phyloP scores from a whole-genome alignment of 2,329 filamentous ascomycete genomes.

The Hymenoscyphus repandus region DNA sequence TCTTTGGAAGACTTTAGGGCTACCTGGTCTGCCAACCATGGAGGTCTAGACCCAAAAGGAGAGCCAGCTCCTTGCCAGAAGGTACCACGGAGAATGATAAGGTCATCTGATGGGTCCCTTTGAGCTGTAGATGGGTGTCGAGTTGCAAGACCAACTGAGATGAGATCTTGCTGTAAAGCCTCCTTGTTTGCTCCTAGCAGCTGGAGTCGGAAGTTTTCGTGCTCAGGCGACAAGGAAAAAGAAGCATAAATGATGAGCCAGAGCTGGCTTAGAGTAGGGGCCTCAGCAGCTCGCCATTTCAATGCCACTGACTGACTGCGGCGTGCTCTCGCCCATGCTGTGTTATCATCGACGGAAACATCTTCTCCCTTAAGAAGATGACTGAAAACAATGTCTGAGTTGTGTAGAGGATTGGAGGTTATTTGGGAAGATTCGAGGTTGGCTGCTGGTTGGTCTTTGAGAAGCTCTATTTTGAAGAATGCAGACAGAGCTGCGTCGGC shows the following conservation, averaged over 20 bases:
- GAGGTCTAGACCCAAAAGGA: conserved; percentile 58
- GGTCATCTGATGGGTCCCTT: conserved; percentile 22
- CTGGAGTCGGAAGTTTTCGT: conserved; percentile 33
- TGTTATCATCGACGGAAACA: conserved; percentile 30
- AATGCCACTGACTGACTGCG: conserved; percentile 31
- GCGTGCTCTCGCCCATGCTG: conserved; percentile 31
- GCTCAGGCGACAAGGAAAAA: conserved; percentile 28
- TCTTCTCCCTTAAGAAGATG: conserved; percentile 14
- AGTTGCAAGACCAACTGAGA: conserved; percentile 24
- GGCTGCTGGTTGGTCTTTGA: not conserved
- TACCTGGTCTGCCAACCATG: conserved; percentile 40
- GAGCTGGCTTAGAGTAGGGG: conserved; percentile 33
- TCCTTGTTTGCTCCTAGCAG: conserved; percentile 29
- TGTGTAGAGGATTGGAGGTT: not conserved
- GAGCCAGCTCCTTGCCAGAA: conserved; percentile 70
- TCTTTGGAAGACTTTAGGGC: conserved; percentile 35
- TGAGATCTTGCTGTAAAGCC: conserved; percentile 28
- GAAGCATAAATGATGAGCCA: conserved; percentile 37
- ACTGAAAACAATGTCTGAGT: conserved; percentile 3
- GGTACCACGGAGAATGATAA: conserved; percentile 48
- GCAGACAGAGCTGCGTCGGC: not conserved
- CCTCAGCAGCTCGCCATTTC: conserved; percentile 28
- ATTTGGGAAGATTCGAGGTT: not conserved
- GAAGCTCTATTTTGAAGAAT: conserved; percentile 2
- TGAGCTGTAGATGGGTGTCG: conserved; percentile 14